phyloP scores from a whole-genome alignment of 2,329 filamentous ascomycete species.

The Colletotrichum godetiae region DNA sequence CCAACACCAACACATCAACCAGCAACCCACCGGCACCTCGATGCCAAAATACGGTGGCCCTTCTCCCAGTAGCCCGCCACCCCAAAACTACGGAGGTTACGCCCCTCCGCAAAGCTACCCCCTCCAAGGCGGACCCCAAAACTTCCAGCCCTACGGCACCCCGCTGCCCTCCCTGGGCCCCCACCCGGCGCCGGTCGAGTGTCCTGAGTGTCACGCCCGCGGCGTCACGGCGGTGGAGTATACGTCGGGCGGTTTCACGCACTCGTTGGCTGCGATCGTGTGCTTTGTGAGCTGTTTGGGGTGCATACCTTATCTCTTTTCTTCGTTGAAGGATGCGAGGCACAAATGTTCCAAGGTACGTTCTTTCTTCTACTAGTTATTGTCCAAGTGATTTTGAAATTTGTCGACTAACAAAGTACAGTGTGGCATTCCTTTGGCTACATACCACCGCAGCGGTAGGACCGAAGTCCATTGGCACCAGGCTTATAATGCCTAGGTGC shows the following conservation, averaged over 20 bases:
- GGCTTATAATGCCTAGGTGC: not conserved
- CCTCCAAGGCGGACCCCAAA: slow-evolving; percentile 24
- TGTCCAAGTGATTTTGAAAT: not conserved
- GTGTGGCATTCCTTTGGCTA: slow-evolving; percentile 40
- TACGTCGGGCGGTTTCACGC: slow-evolving; percentile 38
- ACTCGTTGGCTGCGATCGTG: slow-evolving; percentile 36
- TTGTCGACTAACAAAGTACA: slow-evolving; percentile 23
- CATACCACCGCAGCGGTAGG: slow-evolving; percentile 41
- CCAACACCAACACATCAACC: not conserved
- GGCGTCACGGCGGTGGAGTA: slow-evolving; percentile 38
- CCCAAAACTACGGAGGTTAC: slow-evolving; percentile 4
- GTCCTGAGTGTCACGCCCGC: slow-evolving; percentile 38
- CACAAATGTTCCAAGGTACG: slow-evolving; percentile 39
- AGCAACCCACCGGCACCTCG: not conserved
- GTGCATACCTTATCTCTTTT: slow-evolving; percentile 40
- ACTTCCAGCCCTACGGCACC: slow-evolving; percentile 34
- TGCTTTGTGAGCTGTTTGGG: slow-evolving; percentile 39
- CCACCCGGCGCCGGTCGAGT: slow-evolving; percentile 37
- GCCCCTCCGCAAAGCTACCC: slow-evolving; percentile 3
- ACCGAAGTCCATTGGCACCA: slow-evolving; percentile 39
- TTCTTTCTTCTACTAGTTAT: not conserved
- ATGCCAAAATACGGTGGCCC: slow-evolving; percentile 30
- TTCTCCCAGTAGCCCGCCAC: not conserved
- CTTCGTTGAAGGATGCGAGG: slow-evolving; percentile 37
- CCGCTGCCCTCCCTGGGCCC: slow-evolving; percentile 37